Conservation (phyloP, 1,139 yeast species). For the Scheffersomyces lignicola region DNA sequence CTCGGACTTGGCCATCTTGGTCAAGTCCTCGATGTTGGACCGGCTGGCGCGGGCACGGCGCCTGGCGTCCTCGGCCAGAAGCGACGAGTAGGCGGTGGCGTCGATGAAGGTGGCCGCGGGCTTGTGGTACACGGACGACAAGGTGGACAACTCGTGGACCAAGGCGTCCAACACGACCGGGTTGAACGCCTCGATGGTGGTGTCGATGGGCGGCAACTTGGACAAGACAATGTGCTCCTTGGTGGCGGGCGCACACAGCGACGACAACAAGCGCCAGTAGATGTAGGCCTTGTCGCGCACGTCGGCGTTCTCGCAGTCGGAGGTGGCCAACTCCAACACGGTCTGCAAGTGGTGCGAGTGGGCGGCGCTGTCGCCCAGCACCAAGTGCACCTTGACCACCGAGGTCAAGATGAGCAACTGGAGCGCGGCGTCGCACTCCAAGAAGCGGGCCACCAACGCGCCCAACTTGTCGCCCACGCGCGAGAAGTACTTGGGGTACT, state of each 20-base stretch:
- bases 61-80: conserved; percentile 18
- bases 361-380: conserved; percentile 24
- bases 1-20: conserved; percentile 75
- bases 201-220: conserved; percentile 67
- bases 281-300: conserved; percentile 92
- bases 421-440: conserved; percentile 70
- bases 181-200: conserved; percentile 71
- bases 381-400: conserved; percentile 70
- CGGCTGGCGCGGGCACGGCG: conserved; percentile 15
- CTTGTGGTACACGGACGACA: conserved; percentile 87
- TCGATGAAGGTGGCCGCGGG: conserved; percentile 73
- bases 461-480: conserved; percentile 43
- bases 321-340: conserved; percentile 75
- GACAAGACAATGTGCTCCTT: conserved; percentile 56
- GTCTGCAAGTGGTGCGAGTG: conserved; percentile 59
- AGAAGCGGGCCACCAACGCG: conserved; percentile 59
- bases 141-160: conserved; percentile 74
- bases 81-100: conserved; percentile 30
- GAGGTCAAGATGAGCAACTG: conserved; percentile 79
- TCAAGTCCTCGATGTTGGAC: conserved; percentile 69
- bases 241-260: conserved; percentile 42
- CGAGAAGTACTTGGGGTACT: conserved; percentile 76
- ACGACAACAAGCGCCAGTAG: conserved; percentile 88
- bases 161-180: conserved; percentile 68
- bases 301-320: conserved; percentile 83